Evolutionary conservation across 2,329 filamentous ascomycete genomes (phyloP), one percentile per base, ranked within the genome.

Genomic region (Fusarium heterosporum): DNA sequence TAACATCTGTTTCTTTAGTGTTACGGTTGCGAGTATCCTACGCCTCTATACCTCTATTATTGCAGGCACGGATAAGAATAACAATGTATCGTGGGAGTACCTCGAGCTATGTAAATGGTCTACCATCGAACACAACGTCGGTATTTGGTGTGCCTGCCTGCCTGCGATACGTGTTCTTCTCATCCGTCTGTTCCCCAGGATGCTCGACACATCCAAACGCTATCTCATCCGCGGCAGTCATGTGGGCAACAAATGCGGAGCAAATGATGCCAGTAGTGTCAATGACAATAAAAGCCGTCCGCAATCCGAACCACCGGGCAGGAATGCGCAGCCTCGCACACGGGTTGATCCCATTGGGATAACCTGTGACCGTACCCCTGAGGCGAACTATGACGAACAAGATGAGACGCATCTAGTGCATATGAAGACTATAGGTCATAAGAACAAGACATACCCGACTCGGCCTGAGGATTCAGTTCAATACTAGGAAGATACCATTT

Each of bases 31-130:
- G 49, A 52, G 49, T 5, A 42, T 45, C 6, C 16, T 52, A 1
- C 47, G 47, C 6, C 47, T 50, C 7, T 50, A 50, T 9, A 36
- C 47, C 7, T 40, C 25, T 8, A 2, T 50, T 3, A 5, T 22
- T 6, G 47, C 42, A 8, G 28, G 47, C 1, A 2, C 22, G 5
- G 29, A 17, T 3, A 32, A 41, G 3, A 50, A n/a, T 4, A 50
- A 50, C 17, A 51, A 51, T 10, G 26, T 17, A 5, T 11, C 47
- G 6, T 39, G 36, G 36, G 47, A 40, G 28, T 50, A 50, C 9
- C 47, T 50, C 4, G 25, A 22, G 22, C 47, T 17, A 50, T 50
- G 47, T 50, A 50, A 50, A n/a, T 50, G 34, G 47, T 50, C 47
- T 12, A 50, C 47, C 7, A 50, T 50, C 11, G 47, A 50, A 11